Evolutionary conservation across 306 rosid species (phyloP).

Genomic region (Sesbania bispinosa): DNA sequence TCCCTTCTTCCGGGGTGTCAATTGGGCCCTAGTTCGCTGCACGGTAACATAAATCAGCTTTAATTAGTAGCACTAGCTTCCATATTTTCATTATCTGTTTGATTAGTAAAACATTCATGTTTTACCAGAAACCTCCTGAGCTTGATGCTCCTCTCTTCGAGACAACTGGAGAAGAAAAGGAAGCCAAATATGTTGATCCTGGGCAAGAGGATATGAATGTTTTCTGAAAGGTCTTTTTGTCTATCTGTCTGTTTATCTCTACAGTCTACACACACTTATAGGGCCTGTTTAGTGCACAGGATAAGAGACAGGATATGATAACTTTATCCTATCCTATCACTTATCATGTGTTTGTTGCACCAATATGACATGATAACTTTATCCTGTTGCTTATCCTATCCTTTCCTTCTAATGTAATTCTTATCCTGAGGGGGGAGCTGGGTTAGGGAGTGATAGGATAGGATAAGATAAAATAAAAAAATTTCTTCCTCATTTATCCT

Average conservation of each 20-base stretch:
- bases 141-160: conserved; percentile 61
- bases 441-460: too few relatives aligned
- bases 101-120: conserved; percentile 6
- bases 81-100: background rate
- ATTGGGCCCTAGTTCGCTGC: conserved; percentile 91
- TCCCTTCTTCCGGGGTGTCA: conserved; percentile 79
- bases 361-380: too few relatives aligned
- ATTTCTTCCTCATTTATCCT: too few relatives aligned
- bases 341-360: too few relatives aligned
- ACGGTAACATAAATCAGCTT: conserved; percentile 47
- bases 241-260: background rate
- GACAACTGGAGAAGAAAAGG: conserved; percentile 49
- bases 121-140: conserved; percentile 66
- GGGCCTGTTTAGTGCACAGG: too few relatives aligned
- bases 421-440: too few relatives aligned
- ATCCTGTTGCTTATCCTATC: too few relatives aligned
- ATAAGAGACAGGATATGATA: too few relatives aligned
- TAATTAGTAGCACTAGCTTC: background rate
- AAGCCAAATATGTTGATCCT: conserved; percentile 36
- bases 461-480: too few relatives aligned
- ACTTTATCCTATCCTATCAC: too few relatives aligned
- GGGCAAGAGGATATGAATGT: conserved; percentile 52
- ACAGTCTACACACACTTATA: too few relatives aligned
- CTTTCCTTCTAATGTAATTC: too few relatives aligned
- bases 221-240: conserved; percentile 41